These are phyloP conservation scores for Solanum lycopersicoides DNA, from an alignment of 257 asterid species.

Conservation along the genomic window DNA sequence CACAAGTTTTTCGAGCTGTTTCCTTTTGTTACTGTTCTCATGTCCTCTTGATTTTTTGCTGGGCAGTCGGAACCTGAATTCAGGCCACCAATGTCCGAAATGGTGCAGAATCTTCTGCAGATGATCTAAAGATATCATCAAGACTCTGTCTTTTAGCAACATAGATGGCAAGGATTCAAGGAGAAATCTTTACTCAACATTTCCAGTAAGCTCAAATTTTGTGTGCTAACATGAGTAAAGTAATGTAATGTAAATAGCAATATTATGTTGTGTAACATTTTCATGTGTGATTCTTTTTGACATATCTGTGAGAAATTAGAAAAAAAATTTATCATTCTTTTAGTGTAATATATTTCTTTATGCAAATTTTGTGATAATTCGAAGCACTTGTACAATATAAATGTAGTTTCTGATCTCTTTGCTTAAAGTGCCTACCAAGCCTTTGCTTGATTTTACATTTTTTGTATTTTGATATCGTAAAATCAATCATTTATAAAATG, in stretches of 20 bases:
- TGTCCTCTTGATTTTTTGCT: background rate
- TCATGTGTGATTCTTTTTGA: background rate
- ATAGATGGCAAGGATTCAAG: background rate
- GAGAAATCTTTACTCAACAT: background rate
- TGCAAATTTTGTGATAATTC: background rate
- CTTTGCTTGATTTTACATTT: background rate
- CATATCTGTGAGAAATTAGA: background rate
- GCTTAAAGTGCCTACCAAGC: background rate
- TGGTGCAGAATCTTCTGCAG: constrained; percentile 58
- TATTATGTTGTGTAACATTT: background rate
- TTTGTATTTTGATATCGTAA: background rate
- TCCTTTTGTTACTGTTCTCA: background rate
- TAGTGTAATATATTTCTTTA: background rate
- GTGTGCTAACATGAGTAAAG: background rate
- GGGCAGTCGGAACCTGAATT: constrained; percentile 84
- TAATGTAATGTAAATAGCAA: background rate
- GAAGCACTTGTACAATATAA: background rate
- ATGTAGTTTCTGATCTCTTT: background rate
- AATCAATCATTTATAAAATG: no score
- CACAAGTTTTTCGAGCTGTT: background rate
- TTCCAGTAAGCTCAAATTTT: background rate
- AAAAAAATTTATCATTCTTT: background rate
- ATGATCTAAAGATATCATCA: constrained; percentile 33
- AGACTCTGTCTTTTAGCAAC: background rate
- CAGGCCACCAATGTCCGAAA: constrained; percentile 94